Evolutionary conservation across 306 rosid genomes (phyloP).

Genomic region (Lupinus albus): DNA sequence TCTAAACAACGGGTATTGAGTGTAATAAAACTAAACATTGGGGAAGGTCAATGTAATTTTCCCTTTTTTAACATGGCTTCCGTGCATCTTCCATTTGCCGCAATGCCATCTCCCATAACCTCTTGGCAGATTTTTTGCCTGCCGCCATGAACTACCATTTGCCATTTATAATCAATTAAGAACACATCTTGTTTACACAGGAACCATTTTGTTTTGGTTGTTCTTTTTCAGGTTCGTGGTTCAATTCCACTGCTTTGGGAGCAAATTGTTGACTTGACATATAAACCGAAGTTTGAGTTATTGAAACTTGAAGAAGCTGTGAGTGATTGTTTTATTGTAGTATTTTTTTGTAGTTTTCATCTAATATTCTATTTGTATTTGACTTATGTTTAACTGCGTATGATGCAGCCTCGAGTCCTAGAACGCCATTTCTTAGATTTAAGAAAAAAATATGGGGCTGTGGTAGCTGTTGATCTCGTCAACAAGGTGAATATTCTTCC

Average conservation of each 20-base stretch:
- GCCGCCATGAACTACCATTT: neutral
- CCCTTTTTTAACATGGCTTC: too few relatives aligned
- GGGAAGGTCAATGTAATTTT: too few relatives aligned
- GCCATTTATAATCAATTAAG: neutral
- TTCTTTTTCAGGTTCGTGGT: constrained; percentile 78
- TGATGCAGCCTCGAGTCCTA: constrained; percentile 69
- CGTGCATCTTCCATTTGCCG: neutral
- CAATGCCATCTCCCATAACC: constrained; percentile 7
- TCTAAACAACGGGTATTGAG: too few relatives aligned
- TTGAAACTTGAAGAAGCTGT: constrained; percentile 82
- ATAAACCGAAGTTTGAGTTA: constrained; percentile 84
- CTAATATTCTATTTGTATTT: constrained; percentile 37
- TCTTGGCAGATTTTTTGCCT: neutral
- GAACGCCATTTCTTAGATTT: constrained; percentile 92
- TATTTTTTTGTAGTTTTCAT: constrained; percentile 37
- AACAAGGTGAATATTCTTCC: constrained; percentile 65
- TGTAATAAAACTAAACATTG: too few relatives aligned
- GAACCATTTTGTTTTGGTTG: constrained; percentile 29
- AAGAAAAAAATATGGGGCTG: constrained; percentile 92
- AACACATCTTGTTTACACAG: constrained; percentile 10
- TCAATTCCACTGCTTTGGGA: constrained; percentile 94
- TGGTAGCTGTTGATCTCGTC: constrained; percentile 83
- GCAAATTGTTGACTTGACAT: constrained; percentile 91
- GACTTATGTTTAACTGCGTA: constrained; percentile 46
- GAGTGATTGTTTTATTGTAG: constrained; percentile 50